Base-by-base conservation (phyloP, 306 rosid genomes). In the Vigna mungo region DNA sequence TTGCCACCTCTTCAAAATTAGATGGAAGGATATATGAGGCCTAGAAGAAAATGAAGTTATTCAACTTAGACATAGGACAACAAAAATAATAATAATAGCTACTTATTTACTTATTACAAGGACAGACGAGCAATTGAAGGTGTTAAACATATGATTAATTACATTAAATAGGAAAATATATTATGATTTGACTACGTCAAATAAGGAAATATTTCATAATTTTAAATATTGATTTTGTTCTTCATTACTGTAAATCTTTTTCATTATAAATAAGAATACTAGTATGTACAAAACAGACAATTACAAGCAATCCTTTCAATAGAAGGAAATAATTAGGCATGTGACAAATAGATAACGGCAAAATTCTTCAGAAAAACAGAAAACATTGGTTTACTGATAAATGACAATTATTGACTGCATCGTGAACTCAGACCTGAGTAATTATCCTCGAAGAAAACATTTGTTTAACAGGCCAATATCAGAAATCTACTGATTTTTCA, bases 1-100 rank as follows among this genome's bases (percentile, higher is more conserved):
- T 80, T 46, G 98, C 97, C 78, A 89, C 97, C 88, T 95, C 98
- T 83, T 95, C 98, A 89, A 95, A 95, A 90, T 95, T 95, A 64
- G 96, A 92, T 36, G 98, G 98, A 83, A 95, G 98, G 84, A 84
- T 77, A 85, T 85, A 93, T 3, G 92, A 80, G 58, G 86, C 91
- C 98, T 95, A 84, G 61, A 84, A 70, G 76, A 80, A 72, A 80
- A 82, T 48, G 76, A 77, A 84, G 56, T 27, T 62, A 62, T 47
- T 85, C 80, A 72, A 67, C 64, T 68, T 48, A 55, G 69, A 61
- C 47, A 78, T 66, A 78, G 72, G 68, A 55, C 34, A 9, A 64
- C 67, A 68, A 85, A 78, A 73, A 21, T 18, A 77, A 43, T 18
- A 77, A 43, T 58, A 52, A 56, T 18, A 25, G 23, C 20, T 52